Base-by-base conservation (phyloP, 208 protist genomes). In the Endotrypanum monterogeii region DNA sequence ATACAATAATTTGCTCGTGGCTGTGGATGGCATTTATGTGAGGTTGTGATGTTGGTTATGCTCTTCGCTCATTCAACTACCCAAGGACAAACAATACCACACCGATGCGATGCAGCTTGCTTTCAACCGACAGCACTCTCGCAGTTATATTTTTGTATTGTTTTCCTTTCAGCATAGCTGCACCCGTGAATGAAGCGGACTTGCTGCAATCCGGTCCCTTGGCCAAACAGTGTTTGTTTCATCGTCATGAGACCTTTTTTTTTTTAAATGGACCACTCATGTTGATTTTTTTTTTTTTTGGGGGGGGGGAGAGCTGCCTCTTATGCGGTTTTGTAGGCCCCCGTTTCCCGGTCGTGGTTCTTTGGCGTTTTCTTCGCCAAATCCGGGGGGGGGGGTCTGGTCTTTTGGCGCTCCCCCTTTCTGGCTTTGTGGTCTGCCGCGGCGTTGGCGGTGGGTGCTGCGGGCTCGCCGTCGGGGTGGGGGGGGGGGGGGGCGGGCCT, bases 171-270 rank as follows among this genome's bases (percentile, higher is more conserved):
- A 41, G 51, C 2, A 39, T 0, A 83, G 57, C 39, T 72, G 74
- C 46, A 77, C 39, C 8, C 68, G 56, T 30, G 74, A 57, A 3
- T 66, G 72, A 12, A 77, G 70, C 4, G 78, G 61, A 11, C 78
- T 72, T 2, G 11, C 28, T 32, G 65, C 63, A 23, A 67, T 67
- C 2, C 20, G 25, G 1, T 77, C 67, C 6, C 70, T 46, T 73
- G 54, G 18, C 28, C 55, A 16, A 80, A 8, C 56, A 78, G 75
- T 18, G 69, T 20, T 16, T 41, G 44, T 37, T 68, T n/a, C 2
- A 84, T 25, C 2, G 20, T n/a, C n/a, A n/a, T n/a, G n/a, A n/a
- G n/a, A n/a, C n/a, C n/a, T n/a, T n/a, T n/a, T n/a, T n/a, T n/a
- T n/a, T n/a, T n/a, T n/a, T n/a, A n/a, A n/a, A n/a, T n/a, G n/a